These are phyloP conservation scores for Yamadazyma buinensis DNA, from an alignment of 1,139 yeast species.

Conservation along the genomic window DNA sequence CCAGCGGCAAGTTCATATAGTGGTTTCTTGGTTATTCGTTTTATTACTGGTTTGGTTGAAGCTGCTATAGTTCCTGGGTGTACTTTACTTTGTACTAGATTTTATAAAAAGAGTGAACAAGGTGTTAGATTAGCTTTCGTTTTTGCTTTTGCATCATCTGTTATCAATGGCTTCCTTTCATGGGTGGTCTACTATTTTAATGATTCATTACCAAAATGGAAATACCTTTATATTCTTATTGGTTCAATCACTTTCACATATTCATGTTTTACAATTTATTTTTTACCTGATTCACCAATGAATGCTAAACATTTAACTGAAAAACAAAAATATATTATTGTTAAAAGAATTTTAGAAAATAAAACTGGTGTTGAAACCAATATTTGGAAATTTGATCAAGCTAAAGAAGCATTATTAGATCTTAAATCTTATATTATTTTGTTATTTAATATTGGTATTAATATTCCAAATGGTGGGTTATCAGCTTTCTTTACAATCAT, in stretches of 20 bases:
- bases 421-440: constrained; percentile 22
- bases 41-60: constrained; percentile 32
- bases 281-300: constrained; percentile 25
- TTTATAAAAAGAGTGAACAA: constrained; percentile 24
- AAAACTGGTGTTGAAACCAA: constrained; percentile 22
- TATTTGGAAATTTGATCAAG: constrained; percentile 21
- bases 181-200: constrained; percentile 28
- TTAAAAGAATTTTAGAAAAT: constrained; percentile 22
- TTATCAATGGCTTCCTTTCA: constrained; percentile 28
- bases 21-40: constrained; percentile 29
- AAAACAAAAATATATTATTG: constrained; percentile 19
- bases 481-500: constrained; percentile 31
- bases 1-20: constrained; percentile 27
- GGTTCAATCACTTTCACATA: constrained; percentile 28
- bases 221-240: constrained; percentile 25
- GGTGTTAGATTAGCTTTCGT: constrained; percentile 23
- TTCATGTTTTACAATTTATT: constrained; percentile 22
- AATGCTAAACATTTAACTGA: constrained; percentile 20
- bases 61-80: constrained; percentile 40
- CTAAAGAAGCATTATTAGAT: constrained; percentile 23
- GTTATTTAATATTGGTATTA: constrained; percentile 30
- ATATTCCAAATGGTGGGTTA: constrained; percentile 41
- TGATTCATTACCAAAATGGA: constrained; percentile 26
- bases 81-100: constrained; percentile 27
- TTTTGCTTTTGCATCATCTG: constrained; percentile 27